phyloP scores from a whole-genome alignment of 805 yeast species.

The Kazachstania viticola region DNA sequence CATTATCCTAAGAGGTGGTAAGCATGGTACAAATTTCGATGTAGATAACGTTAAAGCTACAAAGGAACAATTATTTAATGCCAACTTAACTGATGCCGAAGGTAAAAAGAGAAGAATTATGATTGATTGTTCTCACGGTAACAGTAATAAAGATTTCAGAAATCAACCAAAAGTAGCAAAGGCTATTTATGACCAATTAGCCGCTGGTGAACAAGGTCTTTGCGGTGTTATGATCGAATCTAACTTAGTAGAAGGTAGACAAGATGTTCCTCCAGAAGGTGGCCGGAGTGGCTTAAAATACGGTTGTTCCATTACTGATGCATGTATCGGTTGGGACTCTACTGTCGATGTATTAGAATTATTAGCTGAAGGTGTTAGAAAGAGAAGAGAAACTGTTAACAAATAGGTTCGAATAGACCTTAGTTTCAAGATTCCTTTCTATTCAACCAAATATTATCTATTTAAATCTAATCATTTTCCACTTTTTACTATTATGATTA shows the following conservation, averaged over 20 bases:
- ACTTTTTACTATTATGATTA: too few species aligned
- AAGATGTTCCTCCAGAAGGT: conserved; percentile 69
- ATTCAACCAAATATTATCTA: too few species aligned
- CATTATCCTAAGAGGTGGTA: conserved; percentile 92
- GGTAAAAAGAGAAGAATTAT: conserved; percentile 47
- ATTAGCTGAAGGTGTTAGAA: conserved; percentile 70
- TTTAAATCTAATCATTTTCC: too few species aligned
- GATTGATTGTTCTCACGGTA: conserved; percentile 98
- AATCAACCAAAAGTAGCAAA: conserved; percentile 88
- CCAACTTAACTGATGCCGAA: conserved; percentile 34
- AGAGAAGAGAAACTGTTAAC: conserved; percentile 44
- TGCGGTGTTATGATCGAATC: conserved; percentile 97
- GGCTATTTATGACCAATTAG: conserved; percentile 65
- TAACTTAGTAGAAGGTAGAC: conserved; percentile 85
- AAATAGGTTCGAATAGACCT: conserved; percentile 8
- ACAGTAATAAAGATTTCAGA: conserved; percentile 79
- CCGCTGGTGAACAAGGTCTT: conserved; percentile 59
- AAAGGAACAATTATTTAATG: conserved; percentile 43
- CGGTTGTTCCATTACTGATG: conserved; percentile 96
- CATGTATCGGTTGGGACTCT: conserved; percentile 84
- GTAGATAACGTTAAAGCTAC: conserved; percentile 59
- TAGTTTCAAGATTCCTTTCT: too few species aligned
- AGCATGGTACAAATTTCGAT: conserved; percentile 83
- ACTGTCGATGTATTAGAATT: conserved; percentile 62
- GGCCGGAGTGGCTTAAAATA: conserved; percentile 71